A percentile compares a stretch with the other conserved stretches of the same genome.
These are phyloP conservation scores for Exophiala bonariae DNA, from an alignment of 2,329 filamentous ascomycete genomes.

Conservation along the genomic window DNA sequence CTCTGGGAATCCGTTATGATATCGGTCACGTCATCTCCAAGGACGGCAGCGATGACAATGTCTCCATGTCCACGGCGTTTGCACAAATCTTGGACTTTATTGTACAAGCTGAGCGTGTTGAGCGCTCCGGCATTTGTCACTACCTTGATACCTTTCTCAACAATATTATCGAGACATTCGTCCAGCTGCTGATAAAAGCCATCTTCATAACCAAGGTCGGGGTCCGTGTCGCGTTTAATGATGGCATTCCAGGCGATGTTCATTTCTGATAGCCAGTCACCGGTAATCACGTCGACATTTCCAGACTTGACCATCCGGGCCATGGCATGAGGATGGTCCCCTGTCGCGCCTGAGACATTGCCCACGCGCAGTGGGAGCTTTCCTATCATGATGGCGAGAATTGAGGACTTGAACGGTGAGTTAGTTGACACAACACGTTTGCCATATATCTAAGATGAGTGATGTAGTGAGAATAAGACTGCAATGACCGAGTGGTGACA, in stretches of 20 bases:
- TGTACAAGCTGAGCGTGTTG: constrained; percentile 9
- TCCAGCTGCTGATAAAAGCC: constrained; percentile 25
- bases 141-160: constrained; percentile 19
- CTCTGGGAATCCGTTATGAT: constrained; percentile 37
- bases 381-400: constrained; percentile 1
- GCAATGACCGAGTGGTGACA: too few species aligned
- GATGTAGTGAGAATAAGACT: too few species aligned
- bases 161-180: background rate
- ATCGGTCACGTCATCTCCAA: constrained; percentile 41
- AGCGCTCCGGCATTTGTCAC: constrained; percentile 26
- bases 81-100: constrained; percentile 9
- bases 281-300: constrained; percentile 52
- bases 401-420: too few species aligned
- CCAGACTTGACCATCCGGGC: constrained; percentile 3
- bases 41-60: constrained; percentile 45
- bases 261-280: constrained; percentile 52
- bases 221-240: constrained; percentile 19
- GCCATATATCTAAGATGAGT: too few species aligned
- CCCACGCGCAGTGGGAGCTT: constrained; percentile 26
- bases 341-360: constrained; percentile 14
- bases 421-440: too few species aligned
- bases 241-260: constrained; percentile 49
- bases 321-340: constrained; percentile 10
- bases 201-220: constrained; percentile 27
- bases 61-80: constrained; percentile 15